These are phyloP conservation scores for Irineochytrium annulatum DNA, from an alignment of 192 early-diverging fungal species.

Conservation along the genomic window DNA sequence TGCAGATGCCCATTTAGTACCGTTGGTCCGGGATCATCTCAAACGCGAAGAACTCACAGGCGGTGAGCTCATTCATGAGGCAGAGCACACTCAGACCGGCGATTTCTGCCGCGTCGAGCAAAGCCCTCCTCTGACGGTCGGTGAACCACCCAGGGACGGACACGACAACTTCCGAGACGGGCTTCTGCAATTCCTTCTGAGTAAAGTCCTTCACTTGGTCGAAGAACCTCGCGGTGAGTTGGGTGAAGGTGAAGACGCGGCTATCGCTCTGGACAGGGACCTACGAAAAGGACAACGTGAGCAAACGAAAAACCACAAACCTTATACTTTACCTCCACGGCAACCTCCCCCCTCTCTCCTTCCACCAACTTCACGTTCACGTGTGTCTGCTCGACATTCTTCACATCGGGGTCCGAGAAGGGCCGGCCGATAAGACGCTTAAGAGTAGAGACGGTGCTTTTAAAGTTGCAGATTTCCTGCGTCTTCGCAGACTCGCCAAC, in stretches of 20 bases:
- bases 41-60: constrained; percentile 31
- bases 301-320: not conserved
- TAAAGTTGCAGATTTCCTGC: constrained; percentile 87
- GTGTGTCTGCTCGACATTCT: constrained; percentile 72
- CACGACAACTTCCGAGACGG: constrained; percentile 87
- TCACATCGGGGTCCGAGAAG: constrained; percentile 76
- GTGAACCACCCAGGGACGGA: constrained; percentile 92
- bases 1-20: not conserved
- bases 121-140: constrained; percentile 81
- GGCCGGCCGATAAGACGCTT: constrained; percentile 87
- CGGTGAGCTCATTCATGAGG: constrained; percentile 86
- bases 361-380: constrained; percentile 73
- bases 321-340: constrained; percentile 59
- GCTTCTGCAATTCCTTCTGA: constrained; percentile 65
- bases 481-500: constrained; percentile 91
- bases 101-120: constrained; percentile 79
- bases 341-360: constrained; percentile 66
- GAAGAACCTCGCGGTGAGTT: constrained; percentile 89
- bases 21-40: not conserved
- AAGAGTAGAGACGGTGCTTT: constrained; percentile 82
- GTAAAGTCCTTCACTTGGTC: constrained; percentile 87
- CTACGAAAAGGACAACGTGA: constrained; percentile 22
- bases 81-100: constrained; percentile 83
- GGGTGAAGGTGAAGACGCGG: constrained; percentile 73
- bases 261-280: constrained; percentile 77